Evolutionary conservation across 1,284 basidiomycete species (phyloP), one percentile per base, ranked within the genome.

Genomic region (Pulveroboletus ridleyi): DNA sequence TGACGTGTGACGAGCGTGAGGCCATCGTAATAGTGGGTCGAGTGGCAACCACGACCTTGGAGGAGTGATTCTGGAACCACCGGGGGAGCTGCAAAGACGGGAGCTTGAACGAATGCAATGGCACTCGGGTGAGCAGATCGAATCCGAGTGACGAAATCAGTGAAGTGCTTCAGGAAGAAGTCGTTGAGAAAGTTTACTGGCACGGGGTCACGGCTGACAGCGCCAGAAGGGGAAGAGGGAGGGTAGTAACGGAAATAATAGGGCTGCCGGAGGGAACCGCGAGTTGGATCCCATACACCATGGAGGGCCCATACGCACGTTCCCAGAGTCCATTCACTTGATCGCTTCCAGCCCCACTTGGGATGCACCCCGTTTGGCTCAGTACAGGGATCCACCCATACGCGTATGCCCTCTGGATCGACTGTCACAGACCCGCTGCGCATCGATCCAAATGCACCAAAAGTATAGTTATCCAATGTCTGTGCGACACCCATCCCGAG

Each of bases 281-380:
- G 88, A 57, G 86, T 80, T 64, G 88, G 58, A 73, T 98, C 92
- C 97, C 97, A 99, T 0, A 99, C 92, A 61, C 91, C 95, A 74
- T 99, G 96, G 70, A 88, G 86, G 0, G 95, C 96, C 97, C 97
- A 99, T 41, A 95, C 80, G 74, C 96, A 98, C 11, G 82, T 88
- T 9, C 96, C 96, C 4, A 98, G 80, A 63, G 85, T 82, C 97
- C 97, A 99, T 7, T 83, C 82, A 0, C 80, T 72, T 29, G 29
- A 29, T 29, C 4, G 29, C 6, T 29, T 29, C 29, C 29, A 29
- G 29, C 29, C 29, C 29, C 29, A 29, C 6, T 29, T 29, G 29
- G 29, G 29, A 29, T 29, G 29, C 29, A 29, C 29, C 29, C 29
- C 29, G 29, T 29, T 29, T 29, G 29, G 29, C 29, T 29, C 29